phyloP scores from a whole-genome alignment of 352 stramenopile genomes.

The Phytophthora meadii region DNA sequence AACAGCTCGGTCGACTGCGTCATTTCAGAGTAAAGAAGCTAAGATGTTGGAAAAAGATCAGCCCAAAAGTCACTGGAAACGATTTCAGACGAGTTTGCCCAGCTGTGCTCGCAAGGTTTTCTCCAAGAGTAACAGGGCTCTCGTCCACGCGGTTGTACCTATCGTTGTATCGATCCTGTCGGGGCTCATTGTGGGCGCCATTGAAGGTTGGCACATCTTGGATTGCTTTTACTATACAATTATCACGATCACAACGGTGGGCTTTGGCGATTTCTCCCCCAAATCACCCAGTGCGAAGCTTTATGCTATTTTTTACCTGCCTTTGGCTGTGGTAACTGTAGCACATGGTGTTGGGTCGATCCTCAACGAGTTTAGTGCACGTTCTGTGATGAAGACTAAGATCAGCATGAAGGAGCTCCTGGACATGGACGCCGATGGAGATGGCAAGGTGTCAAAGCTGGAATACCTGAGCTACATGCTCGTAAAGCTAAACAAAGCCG shows the following conservation, averaged over 20 bases:
- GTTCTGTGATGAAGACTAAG: constrained; percentile 67
- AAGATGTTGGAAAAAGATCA: constrained; percentile 20
- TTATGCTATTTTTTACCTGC: constrained; percentile 86
- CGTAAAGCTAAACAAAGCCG: constrained; percentile 75
- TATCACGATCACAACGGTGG: constrained; percentile 91
- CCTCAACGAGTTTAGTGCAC: constrained; percentile 67
- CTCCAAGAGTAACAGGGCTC: constrained; percentile 62
- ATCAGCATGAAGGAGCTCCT: constrained; percentile 83
- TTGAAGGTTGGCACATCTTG: constrained; percentile 70
- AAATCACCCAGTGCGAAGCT: constrained; percentile 35
- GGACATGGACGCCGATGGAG: constrained; percentile 69
- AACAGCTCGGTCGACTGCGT: background rate
- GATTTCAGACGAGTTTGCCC: constrained; percentile 22
- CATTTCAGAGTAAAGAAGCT: constrained; percentile 31
- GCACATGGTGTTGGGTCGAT: constrained; percentile 71
- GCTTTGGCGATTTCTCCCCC: constrained; percentile 86
- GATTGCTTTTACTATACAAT: constrained; percentile 93
- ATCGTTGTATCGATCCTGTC: constrained; percentile 61
- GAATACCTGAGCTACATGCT: constrained; percentile 80
- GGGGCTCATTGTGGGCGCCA: constrained; percentile 58
- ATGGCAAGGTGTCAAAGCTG: constrained; percentile 74
- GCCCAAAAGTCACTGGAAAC: constrained; percentile 15
- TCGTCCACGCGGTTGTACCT: constrained; percentile 47
- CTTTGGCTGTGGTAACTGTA: constrained; percentile 69
- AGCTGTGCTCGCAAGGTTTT: constrained; percentile 51